A percentile compares a stretch with the other conserved stretches of the same genome.
These are phyloP conservation scores for Phytophthora boehmeriae DNA, from an alignment of 352 stramenopile species.

Conservation along the genomic window DNA sequence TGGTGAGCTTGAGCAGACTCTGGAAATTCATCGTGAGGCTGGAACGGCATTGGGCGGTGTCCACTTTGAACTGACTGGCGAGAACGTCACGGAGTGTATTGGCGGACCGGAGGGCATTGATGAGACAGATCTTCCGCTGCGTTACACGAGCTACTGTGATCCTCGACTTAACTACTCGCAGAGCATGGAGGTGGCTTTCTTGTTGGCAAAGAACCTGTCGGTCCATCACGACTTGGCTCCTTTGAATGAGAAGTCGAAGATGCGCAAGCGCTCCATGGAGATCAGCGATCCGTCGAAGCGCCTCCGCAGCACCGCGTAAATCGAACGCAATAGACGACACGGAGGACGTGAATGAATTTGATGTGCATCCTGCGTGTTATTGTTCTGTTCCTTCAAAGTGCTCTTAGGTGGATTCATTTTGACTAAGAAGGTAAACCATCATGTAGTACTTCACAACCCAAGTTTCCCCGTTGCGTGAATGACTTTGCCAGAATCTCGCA, in stretches of 20 bases:
- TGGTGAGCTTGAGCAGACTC: slow-evolving; percentile 96
- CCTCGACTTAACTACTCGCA: slow-evolving; percentile 98
- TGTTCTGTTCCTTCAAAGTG: too few species aligned
- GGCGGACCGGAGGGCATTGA: slow-evolving; percentile 95
- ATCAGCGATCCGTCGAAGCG: slow-evolving; percentile 50
- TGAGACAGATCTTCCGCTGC: slow-evolving; percentile 91
- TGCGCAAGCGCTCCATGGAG: slow-evolving; percentile 66
- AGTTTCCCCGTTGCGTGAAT: too few species aligned
- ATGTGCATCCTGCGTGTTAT: slow-evolving; percentile 4
- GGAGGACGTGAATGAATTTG: slow-evolving; percentile 17
- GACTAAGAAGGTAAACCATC: too few species aligned
- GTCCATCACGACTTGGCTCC: slow-evolving; percentile 68
- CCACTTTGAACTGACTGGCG: slow-evolving; percentile 98
- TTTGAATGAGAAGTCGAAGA: slow-evolving; percentile 63
- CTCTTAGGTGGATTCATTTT: too few species aligned
- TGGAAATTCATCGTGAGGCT: slow-evolving; percentile 97
- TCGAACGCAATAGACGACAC: slow-evolving; percentile 17
- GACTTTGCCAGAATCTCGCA: too few species aligned
- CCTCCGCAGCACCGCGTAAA: slow-evolving; percentile 36
- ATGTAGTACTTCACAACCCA: too few species aligned
- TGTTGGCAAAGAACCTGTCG: slow-evolving; percentile 93
- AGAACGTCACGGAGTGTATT: slow-evolving; percentile 99
- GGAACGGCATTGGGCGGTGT: slow-evolving; percentile 94
- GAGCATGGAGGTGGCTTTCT: slow-evolving; percentile 98
- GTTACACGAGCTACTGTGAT: slow-evolving; percentile 98